Base-by-base conservation (phyloP, 2,329 filamentous ascomycete genomes). In the Penicillium sp. region DNA sequence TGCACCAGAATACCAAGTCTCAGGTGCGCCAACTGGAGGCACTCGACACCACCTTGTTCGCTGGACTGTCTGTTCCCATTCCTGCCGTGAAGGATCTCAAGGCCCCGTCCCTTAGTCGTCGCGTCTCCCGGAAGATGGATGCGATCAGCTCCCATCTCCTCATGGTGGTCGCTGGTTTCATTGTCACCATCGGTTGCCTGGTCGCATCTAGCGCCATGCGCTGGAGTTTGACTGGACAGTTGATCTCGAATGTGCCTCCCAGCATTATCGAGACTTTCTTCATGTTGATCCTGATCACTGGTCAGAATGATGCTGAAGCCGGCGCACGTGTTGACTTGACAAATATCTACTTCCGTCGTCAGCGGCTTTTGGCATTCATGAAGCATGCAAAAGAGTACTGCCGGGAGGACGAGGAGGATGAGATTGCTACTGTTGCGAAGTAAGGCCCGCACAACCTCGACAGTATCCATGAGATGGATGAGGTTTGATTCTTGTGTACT, bases 251-350 rank as follows among this genome's bases (percentile, higher is more conserved):
- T 59, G 67, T 75, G 5, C 73, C 73, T 3, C 73, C 74, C 12
- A 76, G 73, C 55, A 69, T 76, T 20, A 69, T 76, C 41, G 74
- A 75, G 56, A 68, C 69, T 0, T 76, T 74, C 64, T 67, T 75
- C 53, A 74, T 71, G 69, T 60, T 75, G 34, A 68, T 75, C 31
- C 59, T 75, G 3, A 69, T 75, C 45, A 71, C 72, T 4, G 71
- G 73, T 2, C 70, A 76, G 56, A 75, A 75, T 47, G 61, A 68
- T 37, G 63, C 63, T 2, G 70, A 73, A 31, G 64, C 59, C 25
- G 65, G 54, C 17, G 63, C 59, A 17, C 67, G 64, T 8, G 43
- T 65, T 3, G 64, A 67, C 11, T 58, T 71, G 41, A 62, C 67
- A 11, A 62, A 65, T 38, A 66, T 74, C 1, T 67, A 69, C 38